Conservation (phyloP, 768 basidiomycete genomes). For the Mrakia blollopis region DNA sequence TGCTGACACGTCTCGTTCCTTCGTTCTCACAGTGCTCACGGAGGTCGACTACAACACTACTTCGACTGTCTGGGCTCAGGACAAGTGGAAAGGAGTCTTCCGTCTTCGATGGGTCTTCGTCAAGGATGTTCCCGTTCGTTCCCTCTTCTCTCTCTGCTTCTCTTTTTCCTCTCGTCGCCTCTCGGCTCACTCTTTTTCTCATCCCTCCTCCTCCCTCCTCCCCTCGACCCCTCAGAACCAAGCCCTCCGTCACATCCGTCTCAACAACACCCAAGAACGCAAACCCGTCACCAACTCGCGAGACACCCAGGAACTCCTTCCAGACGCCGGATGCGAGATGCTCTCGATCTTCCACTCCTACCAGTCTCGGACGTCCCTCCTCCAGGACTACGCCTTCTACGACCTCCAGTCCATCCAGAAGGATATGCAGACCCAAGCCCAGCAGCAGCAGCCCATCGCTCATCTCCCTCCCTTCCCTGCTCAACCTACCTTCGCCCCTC, state of each 20-base stretch:
- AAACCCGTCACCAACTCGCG: constrained; percentile 98
- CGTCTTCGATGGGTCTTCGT: constrained; percentile 98
- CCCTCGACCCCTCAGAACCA: too few relatives aligned
- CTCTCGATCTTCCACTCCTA: constrained; percentile 90
- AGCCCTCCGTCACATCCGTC: constrained; percentile 78
- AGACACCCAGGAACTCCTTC: constrained; percentile 93
- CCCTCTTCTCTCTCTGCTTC: constrained; percentile 5
- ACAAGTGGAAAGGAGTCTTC: constrained; percentile 99
- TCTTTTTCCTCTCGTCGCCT: neutral
- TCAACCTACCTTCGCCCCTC: constrained; percentile 7
- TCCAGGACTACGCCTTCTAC: constrained; percentile 59
- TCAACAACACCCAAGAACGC: constrained; percentile 92
- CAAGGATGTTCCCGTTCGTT: constrained; percentile 57
- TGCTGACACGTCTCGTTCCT: neutral
- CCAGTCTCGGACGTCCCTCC: constrained; percentile 66
- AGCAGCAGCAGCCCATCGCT: constrained; percentile 5
- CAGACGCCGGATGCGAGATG: constrained; percentile 95
- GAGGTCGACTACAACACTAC: constrained; percentile 34
- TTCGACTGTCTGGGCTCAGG: constrained; percentile 93
- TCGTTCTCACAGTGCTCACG: constrained; percentile 23
- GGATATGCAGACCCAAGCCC: neutral
- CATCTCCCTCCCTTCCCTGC: constrained; percentile 24
- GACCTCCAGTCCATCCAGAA: constrained; percentile 12
- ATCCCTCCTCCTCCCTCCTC: constrained; percentile 40
- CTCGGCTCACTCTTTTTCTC: constrained; percentile 4